Evolutionary conservation across 371 early-diverging fungal genomes (phyloP).

Genomic region (Mucor lusitanicus): DNA sequence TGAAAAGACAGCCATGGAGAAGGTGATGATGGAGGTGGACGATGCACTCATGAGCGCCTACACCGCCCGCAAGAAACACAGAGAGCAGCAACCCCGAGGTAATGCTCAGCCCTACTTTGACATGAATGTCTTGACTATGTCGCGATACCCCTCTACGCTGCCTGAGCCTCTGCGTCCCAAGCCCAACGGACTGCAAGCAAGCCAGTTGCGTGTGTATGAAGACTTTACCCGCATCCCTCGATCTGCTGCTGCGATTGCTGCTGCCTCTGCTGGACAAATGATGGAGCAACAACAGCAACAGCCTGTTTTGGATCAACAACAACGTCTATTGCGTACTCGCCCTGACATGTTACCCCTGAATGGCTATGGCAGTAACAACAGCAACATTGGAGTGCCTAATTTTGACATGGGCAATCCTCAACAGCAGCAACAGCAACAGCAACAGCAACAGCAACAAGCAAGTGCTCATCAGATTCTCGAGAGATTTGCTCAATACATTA

Average conservation of each 20-base stretch:
- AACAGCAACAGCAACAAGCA: constrained; percentile 26
- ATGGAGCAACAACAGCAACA: constrained; percentile 5
- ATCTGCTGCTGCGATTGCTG: constrained; percentile 19
- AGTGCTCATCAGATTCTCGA: constrained; percentile 66
- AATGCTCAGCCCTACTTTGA: constrained; percentile 90
- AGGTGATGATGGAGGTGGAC: constrained; percentile 87
- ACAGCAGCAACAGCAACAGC: constrained; percentile 16
- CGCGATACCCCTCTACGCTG: constrained; percentile 79
- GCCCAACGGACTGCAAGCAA: constrained; percentile 75
- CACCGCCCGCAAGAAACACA: constrained; percentile 77
- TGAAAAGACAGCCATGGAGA: constrained; percentile 92
- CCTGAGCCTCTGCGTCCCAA: constrained; percentile 86
- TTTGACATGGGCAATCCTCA: neutral
- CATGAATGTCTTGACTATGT: constrained; percentile 67
- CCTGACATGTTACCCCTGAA: constrained; percentile 38
- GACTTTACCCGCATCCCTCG: constrained; percentile 59
- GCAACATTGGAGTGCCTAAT: neutral
- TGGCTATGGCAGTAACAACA: constrained; percentile 30
- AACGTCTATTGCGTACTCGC: constrained; percentile 24
- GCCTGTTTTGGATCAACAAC: constrained; percentile 9
- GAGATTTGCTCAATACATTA: constrained; percentile 66
- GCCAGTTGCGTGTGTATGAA: constrained; percentile 84
- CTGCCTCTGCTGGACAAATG: constrained; percentile 22
- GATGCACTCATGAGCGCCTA: constrained; percentile 71
- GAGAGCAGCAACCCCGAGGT: constrained; percentile 67